Base-by-base conservation (phyloP, 768 basidiomycete genomes). In the Sarcodon aspratus region DNA sequence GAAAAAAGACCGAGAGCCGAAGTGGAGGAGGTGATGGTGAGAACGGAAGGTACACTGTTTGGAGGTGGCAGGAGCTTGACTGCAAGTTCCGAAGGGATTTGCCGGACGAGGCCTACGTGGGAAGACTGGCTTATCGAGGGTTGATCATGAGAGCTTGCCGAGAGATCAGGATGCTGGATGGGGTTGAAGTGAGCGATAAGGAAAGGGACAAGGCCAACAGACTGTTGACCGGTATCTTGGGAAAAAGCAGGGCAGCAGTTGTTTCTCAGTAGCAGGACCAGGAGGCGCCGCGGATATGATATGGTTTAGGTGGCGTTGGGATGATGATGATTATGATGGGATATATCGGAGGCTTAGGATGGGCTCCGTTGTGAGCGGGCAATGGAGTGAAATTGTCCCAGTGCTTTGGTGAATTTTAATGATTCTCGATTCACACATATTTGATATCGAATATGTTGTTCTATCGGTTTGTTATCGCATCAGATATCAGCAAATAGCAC, bases 111-210 rank as follows among this genome's bases (percentile, higher is more conserved):
- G 78, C 76, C 63, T 97, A 97, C 62, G 77, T 86, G 44, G 87
- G 86, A 18, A 79, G 95, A 36, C 71, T 94, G 33, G 86, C 80
- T 42, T 98, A 97, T 67, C 82, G 95, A 42, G 92, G 92, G 36
- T 70, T 93, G 49, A 71, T 95, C 44, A 91, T 94, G 86, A 68
- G 79, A 21, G 79, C 76, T 33, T 90, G 87, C 60, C 61, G 68
- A 31, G 64, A 70, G 33, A 66, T 97, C 55, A 69, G 73, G 58
- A 66, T 82, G 71, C 66, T 99, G 59, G 95, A 99, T 67, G 95
- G 95, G 48, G 79, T 98, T 59, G 73, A 73, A 52, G 78, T 95
- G 59, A 76, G 75, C 63, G 77, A 74, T 60, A 89, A 87, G 73
- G 93, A 97, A 75, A 76, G 83, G 69, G 70, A 69, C 53, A 96